Conservation (phyloP, 2,329 filamentous ascomycete species). For the Plenodomus lindquistii region DNA sequence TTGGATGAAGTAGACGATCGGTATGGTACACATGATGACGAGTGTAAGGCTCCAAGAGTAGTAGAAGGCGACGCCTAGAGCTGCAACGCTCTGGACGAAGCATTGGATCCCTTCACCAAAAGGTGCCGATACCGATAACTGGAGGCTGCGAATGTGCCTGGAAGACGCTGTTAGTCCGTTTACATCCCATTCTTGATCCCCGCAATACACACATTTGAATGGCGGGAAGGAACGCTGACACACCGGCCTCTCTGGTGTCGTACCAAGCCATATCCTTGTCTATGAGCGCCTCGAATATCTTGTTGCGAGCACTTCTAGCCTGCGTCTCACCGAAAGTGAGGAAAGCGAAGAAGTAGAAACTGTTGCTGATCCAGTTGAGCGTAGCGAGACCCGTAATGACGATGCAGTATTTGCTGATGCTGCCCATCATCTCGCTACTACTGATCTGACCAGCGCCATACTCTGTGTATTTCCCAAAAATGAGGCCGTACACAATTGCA, state of each 20-base stretch:
- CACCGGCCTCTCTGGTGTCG: conserved; percentile 71
- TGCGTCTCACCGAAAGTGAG: conserved; percentile 81
- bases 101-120: conserved; percentile 72
- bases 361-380: conserved; percentile 69
- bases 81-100: conserved; percentile 65
- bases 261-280: conserved; percentile 80
- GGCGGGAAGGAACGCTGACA: conserved; percentile 70
- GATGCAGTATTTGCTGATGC: conserved; percentile 64
- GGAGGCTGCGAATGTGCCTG: conserved; percentile 82
- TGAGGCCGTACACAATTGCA: conserved; percentile 71
- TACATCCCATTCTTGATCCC: neutral
- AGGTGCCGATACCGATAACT: conserved; percentile 77
- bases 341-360: conserved; percentile 71
- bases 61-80: conserved; percentile 72
- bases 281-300: conserved; percentile 71
- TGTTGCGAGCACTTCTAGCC: conserved; percentile 65
- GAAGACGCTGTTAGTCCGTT: neutral
- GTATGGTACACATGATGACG: conserved; percentile 73
- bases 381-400: conserved; percentile 66
- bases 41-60: conserved; percentile 85
- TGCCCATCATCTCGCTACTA: conserved; percentile 56
- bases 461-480: conserved; percentile 72
- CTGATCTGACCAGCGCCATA: conserved; percentile 63
- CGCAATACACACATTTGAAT: conserved; percentile 68
- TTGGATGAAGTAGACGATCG: conserved; percentile 66